Conservation (phyloP, 768 basidiomycete genomes). For the Amanita brunnescens region DNA sequence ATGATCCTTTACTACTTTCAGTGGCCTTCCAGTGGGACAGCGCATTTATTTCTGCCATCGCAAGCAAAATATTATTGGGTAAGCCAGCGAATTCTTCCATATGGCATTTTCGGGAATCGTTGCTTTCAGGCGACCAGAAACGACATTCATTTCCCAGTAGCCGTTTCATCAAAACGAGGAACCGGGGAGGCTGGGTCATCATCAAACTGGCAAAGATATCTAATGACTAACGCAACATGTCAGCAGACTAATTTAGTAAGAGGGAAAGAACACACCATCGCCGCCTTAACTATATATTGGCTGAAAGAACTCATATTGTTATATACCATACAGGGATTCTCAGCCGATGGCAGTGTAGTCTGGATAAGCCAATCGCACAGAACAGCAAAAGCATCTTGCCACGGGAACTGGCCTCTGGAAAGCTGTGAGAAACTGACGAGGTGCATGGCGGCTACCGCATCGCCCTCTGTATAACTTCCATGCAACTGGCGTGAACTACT, state of each 20-base stretch:
- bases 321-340: conserved; percentile 55
- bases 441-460: conserved; percentile 74
- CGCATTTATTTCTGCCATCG: conserved; percentile 64
- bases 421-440: conserved; percentile 67
- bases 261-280: conserved; percentile 47
- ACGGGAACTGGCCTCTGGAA: conserved; percentile 58
- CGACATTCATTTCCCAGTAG: conserved; percentile 46
- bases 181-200: conserved; percentile 51
- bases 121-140: conserved; percentile 32
- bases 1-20: conserved; percentile 52
- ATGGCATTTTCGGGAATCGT: conserved; percentile 33
- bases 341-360: conserved; percentile 52
- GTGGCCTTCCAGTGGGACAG: conserved; percentile 69
- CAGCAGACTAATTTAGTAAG: conserved; percentile 6
- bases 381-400: conserved; percentile 61
- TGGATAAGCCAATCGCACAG: conserved; percentile 72
- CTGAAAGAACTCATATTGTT: conserved; percentile 43
- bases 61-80: conserved; percentile 70
- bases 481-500: conserved; percentile 43
- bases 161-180: conserved; percentile 55
- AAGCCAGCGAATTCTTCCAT: conserved; percentile 71
- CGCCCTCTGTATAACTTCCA: conserved; percentile 50
- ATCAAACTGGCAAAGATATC: conserved; percentile 69
- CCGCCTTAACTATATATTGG: conserved; percentile 58
- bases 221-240: conserved; percentile 48